Evolutionary conservation across 805 yeast genomes (phyloP).

Genomic region (Scheffersomyces coipomensis): DNA sequence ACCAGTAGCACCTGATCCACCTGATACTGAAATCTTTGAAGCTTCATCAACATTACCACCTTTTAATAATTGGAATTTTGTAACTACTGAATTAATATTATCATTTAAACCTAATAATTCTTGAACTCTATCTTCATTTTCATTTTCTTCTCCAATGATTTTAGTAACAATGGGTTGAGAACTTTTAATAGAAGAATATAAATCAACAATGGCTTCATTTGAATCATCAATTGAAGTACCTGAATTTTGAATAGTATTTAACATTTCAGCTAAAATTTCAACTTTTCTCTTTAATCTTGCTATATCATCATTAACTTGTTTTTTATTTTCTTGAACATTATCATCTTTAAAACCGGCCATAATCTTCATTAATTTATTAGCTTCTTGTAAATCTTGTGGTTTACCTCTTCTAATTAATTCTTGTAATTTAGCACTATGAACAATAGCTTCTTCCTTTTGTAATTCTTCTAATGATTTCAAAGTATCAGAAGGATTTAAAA

Average conservation of each 20-base stretch:
- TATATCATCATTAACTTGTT: constrained; percentile 78
- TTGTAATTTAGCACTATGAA: constrained; percentile 92
- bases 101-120: constrained; percentile 72
- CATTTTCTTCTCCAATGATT: constrained; percentile 74
- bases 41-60: constrained; percentile 63
- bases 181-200: constrained; percentile 73
- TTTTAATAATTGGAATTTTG: constrained; percentile 64
- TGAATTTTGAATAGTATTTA: constrained; percentile 46
- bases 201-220: constrained; percentile 76
- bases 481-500: constrained; percentile 83
- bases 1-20: constrained; percentile 18
- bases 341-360: constrained; percentile 98
- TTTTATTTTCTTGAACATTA: constrained; percentile 67
- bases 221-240: constrained; percentile 37
- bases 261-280: constrained; percentile 85
- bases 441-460: constrained; percentile 88
- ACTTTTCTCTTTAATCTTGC: constrained; percentile 82
- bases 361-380: constrained; percentile 93
- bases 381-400: constrained; percentile 93
- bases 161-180: constrained; percentile 86
- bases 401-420: constrained; percentile 93
- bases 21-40: constrained; percentile 35
- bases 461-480: constrained; percentile 86
- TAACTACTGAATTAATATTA: constrained; percentile 64
- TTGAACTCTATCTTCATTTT: constrained; percentile 60